Conservation (phyloP, 2,329 filamentous ascomycete genomes). For the Talaromyces albobiverticillius region DNA sequence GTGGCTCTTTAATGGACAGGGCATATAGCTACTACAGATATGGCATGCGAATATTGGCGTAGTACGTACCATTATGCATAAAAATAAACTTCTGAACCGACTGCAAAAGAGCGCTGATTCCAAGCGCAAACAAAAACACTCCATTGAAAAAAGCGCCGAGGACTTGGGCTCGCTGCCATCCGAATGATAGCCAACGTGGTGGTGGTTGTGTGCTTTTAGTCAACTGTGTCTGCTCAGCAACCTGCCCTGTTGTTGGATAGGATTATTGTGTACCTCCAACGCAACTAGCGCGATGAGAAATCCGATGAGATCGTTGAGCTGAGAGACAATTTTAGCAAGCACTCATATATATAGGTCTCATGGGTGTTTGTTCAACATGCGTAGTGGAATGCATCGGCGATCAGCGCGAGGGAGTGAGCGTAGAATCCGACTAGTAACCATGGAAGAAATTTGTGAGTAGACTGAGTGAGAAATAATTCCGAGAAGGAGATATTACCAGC, state of each 20-base stretch:
- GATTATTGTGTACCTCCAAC: conserved; percentile 50
- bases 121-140: conserved; percentile 68
- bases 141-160: conserved; percentile 80
- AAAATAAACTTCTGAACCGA: conserved; percentile 58
- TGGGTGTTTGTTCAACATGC: conserved; percentile 42
- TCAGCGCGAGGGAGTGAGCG: conserved; percentile 67
- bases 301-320: conserved; percentile 65
- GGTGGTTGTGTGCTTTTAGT: conserved; percentile 47
- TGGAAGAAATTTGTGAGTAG: not conserved
- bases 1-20: not conserved
- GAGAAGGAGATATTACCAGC: conserved; percentile 27
- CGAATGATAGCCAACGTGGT: conserved; percentile 60
- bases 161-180: conserved; percentile 72
- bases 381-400: conserved; percentile 78
- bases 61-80: not conserved
- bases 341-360: not conserved
- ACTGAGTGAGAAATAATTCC: not conserved
- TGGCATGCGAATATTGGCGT: no score
- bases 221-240: conserved; percentile 48
- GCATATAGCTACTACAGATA: no score
- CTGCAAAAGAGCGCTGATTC: conserved; percentile 70
- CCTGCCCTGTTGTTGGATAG: not conserved
- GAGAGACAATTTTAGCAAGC: conserved; percentile 36
- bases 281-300: conserved; percentile 66
- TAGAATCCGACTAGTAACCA: conserved; percentile 59